Evolutionary conservation across 2,329 filamentous ascomycete species (phyloP), one percentile per base, ranked within the genome.

Genomic region (Botryotinia convoluta): DNA sequence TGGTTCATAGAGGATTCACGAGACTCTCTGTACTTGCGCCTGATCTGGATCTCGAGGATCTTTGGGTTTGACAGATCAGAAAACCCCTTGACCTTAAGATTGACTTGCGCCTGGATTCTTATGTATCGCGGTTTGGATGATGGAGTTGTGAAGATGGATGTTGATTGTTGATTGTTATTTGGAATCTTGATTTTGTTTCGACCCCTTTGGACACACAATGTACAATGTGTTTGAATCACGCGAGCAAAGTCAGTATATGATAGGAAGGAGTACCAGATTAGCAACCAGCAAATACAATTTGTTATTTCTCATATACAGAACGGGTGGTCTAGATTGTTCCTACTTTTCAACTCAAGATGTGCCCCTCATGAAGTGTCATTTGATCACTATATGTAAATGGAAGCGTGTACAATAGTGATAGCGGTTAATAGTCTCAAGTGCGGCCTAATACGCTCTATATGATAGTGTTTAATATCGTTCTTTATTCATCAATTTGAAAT

Each of bases 401-500:
- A 8, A 16, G 1, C 26, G 35, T 26, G 22, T 26, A 8, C 35
- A 8, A n/a, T 26, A 26, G 32, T 8, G 6, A 4, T 18, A 39
- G 10, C 14, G 9, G 14, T 4, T 2, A 26, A 37, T 0, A 16
- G 1, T 14, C 0, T 26, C 1, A 4, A 26, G 10, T 37, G 9
- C 22, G 0, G 14, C 20, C 3, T 3, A n/a, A n/a, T 16, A 16
- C 0, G 35, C 9, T 16, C 4, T n/a, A 37, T 37, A 61, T n/a
- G 20, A 39, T 29, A 4, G 29, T 16, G 0, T 29, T 16, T 37
- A 3, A 22, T 4, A 37, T 32, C 4, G 3, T 14, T 61, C 14
- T 60, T 20, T 6, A 37, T 37, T 1, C 22, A 5, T 26, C 59
- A 8, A 61, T 59, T 32, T 10, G 3, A 18, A 59, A 20, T 32